These are phyloP conservation scores for Sequoia sempervirens DNA, from an alignment of 75 land plant genomes.

Conservation along the genomic window DNA sequence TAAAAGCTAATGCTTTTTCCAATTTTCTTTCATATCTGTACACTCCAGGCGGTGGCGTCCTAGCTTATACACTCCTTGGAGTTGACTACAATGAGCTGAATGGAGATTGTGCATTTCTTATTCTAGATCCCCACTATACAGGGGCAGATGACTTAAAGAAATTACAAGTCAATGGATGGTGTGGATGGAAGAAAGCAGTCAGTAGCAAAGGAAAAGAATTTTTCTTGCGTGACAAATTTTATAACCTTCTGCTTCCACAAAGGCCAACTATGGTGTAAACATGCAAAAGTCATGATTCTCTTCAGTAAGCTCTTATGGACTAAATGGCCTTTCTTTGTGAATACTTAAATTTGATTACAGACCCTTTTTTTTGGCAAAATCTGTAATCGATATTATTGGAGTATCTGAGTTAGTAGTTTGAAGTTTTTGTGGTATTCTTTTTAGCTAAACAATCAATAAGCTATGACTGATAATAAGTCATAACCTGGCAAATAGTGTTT, in stretches of 20 bases:
- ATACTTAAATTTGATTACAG: not conserved
- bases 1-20: not conserved
- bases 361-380: not conserved
- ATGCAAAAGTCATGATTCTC: not conserved
- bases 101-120: slow-evolving; percentile 96
- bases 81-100: slow-evolving; percentile 88
- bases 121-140: slow-evolving; percentile 97
- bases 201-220: slow-evolving; percentile 76
- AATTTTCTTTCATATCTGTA: slow-evolving; percentile 1
- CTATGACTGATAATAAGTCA: not conserved
- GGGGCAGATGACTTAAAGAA: slow-evolving; percentile 83
- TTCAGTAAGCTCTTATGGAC: not conserved
- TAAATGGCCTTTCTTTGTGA: not conserved
- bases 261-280: slow-evolving; percentile 84
- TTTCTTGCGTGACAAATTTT: slow-evolving; percentile 87
- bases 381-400: not conserved
- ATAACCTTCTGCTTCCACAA: slow-evolving; percentile 92
- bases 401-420: not conserved
- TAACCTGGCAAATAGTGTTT: not conserved
- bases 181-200: slow-evolving; percentile 96
- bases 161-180: slow-evolving; percentile 86
- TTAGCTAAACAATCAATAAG: not conserved
- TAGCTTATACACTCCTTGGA: slow-evolving; percentile 95
- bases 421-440: not conserved
- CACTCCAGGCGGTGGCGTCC: slow-evolving; percentile 93